phyloP scores from a whole-genome alignment of 768 basidiomycete genomes.

The Xerocomellus chrysenteron region DNA sequence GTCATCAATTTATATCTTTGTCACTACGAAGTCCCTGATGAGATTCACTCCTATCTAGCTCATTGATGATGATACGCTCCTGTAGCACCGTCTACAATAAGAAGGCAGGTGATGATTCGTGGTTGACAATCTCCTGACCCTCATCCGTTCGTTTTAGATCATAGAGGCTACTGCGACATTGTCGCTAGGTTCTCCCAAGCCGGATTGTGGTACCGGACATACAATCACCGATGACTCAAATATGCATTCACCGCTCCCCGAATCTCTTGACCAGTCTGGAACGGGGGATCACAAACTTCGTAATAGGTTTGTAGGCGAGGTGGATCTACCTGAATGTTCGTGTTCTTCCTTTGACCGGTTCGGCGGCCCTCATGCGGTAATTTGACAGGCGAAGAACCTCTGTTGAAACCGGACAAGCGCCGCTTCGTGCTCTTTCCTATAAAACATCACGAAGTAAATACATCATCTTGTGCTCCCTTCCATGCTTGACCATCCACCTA shows the following conservation, averaged over 20 bases:
- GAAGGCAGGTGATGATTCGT: slow-evolving; percentile 1
- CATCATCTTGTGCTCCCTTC: not conserved
- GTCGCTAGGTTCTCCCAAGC: slow-evolving; percentile 4
- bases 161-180: not conserved
- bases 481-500: slow-evolving; percentile 28
- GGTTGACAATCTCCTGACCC: no score
- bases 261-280: not conserved
- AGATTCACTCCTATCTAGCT: not conserved
- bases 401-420: slow-evolving; percentile 69
- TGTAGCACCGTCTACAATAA: not conserved
- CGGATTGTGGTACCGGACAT: not conserved
- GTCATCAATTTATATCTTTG: not conserved
- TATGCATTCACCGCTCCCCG: not conserved
- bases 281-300: not conserved
- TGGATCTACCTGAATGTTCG: slow-evolving; percentile 22
- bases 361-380: not conserved
- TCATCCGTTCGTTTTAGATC: slow-evolving; percentile 3
- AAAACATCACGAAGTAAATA: slow-evolving; percentile 78
- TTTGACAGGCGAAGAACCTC: slow-evolving; percentile 57
- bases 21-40: not conserved
- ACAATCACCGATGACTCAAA: not conserved
- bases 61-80: not conserved
- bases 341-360: not conserved
- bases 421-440: slow-evolving; percentile 94
- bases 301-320: slow-evolving; percentile 17